Evolutionary conservation across 2,329 filamentous ascomycete species (phyloP).

Genomic region (Stromatinia cepivora): DNA sequence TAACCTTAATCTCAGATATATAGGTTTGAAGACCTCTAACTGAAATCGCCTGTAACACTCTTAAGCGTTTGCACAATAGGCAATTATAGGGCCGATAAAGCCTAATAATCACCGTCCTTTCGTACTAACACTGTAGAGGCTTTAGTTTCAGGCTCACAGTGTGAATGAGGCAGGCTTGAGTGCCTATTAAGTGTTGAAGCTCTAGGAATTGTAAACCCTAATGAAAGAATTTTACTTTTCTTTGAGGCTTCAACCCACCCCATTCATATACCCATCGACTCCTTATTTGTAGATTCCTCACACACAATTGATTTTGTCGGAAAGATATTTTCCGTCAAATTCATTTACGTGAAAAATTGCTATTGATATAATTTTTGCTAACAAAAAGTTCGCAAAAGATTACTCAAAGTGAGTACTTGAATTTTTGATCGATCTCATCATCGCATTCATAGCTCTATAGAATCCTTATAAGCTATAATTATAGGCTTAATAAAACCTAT

Average conservation of each 20-base stretch:
- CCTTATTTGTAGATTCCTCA: background rate
- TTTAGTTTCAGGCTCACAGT: background rate
- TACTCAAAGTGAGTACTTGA: background rate
- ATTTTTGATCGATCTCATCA: background rate
- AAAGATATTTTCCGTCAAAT: background rate
- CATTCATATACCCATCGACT: slow-evolving; percentile 6
- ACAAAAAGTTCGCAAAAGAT: background rate
- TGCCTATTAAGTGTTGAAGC: background rate
- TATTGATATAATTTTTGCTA: background rate
- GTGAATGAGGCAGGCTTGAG: background rate
- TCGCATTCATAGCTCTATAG: background rate
- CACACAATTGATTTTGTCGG: background rate
- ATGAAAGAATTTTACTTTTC: background rate
- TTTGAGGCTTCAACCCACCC: slow-evolving; percentile 4
- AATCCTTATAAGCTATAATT: background rate
- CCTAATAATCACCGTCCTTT: background rate
- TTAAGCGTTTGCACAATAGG: background rate
- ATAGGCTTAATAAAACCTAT: background rate
- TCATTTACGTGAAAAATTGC: background rate
- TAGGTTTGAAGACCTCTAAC: background rate
- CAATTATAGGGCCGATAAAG: background rate
- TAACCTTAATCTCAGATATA: background rate
- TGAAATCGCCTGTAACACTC: background rate
- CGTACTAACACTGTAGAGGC: background rate
- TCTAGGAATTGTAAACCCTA: background rate